A percentile compares a stretch with the other conserved stretches of the same genome.
Evolutionary conservation across 495 filamentous ascomycete genomes (phyloP).

Genomic region (Neurospora pannonica): DNA sequence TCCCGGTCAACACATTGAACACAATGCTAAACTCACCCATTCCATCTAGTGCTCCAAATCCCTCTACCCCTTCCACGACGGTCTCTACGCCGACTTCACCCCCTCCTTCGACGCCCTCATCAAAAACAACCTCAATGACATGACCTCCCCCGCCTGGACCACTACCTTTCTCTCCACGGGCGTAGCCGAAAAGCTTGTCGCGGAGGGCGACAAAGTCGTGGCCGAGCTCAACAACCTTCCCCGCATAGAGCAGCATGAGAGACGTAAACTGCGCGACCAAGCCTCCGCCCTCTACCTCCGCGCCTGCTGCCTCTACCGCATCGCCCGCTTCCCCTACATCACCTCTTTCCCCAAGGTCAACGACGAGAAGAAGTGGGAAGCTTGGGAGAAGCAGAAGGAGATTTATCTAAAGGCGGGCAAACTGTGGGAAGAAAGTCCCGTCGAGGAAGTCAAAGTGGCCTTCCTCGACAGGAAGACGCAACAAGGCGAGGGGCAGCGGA

Average conservation of each 20-base stretch:
- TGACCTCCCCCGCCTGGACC: conserved; percentile 55
- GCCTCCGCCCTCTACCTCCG: conserved; percentile 59
- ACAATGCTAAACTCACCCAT: not conserved
- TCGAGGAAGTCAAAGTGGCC: conserved; percentile 48
- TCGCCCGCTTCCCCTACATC: conserved; percentile 64
- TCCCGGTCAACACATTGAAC: too few relatives aligned
- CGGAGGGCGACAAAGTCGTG: conserved; percentile 37
- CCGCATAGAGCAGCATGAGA: not conserved
- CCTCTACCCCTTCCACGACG: conserved; percentile 75
- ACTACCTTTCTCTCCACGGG: conserved; percentile 42
- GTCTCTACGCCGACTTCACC: conserved; percentile 58
- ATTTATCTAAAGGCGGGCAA: conserved; percentile 51
- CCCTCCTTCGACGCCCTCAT: conserved; percentile 60
- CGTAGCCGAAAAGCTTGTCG: conserved; percentile 43
- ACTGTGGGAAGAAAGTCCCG: conserved; percentile 39
- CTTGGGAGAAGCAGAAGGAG: conserved; percentile 60
- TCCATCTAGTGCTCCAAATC: conserved; percentile 44
- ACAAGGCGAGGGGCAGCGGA: conserved; percentile 15
- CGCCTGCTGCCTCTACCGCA: conserved; percentile 62
- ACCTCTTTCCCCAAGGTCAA: conserved; percentile 33
- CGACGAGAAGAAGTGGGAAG: conserved; percentile 43
- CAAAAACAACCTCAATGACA: conserved; percentile 52
- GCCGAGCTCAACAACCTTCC: conserved; percentile 31
- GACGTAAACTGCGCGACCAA: conserved; percentile 14
- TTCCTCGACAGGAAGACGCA: not conserved